Evolutionary conservation across 345 rosid species (phyloP), one percentile per base, ranked within the genome.

Genomic region (Salix purpurea): DNA sequence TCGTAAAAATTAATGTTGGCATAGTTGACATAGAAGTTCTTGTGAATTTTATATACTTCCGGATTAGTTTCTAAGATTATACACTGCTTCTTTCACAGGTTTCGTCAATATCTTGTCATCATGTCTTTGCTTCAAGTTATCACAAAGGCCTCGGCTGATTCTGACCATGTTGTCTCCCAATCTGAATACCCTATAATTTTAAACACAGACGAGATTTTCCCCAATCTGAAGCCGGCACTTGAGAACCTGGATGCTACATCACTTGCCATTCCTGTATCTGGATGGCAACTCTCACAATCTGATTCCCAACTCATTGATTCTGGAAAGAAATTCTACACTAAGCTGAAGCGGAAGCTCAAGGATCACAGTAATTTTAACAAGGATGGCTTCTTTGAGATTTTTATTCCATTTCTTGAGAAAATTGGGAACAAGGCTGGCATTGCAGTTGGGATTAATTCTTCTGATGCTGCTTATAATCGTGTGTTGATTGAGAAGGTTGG

Each of bases 91-190:
- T 52, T 46, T n/a, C 50, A 37, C 82, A 82, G 87, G 81, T 71
- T 81, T 78, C 21, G 52, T 72, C 61, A 42, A 26, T 14, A 62
- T 56, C 19, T 69, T 6, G 72, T 44, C 50, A 44, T 76, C 71
- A 91, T 92, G 96, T 87, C 89, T 32, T 82, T 91, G 84, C 88
- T 92, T 73, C 95, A 92, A 73, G 85, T 84, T 73, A 85, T 92
- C 71, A 83, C 89, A 4, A 88, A 88, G 75, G 89, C 94, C 2
- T 70, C 82, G 11, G 83, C 83, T 73, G 85, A 78, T 60, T 80
- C 34, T 4, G 85, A 85, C 34, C 72, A 69, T 19, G 46, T 50
- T 44, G 76, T 70, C 24, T 71, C 87, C 11, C 85, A 80, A 16
- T 74, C 86, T 4, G 94, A 88, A 34, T 87, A 85, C 74, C 97